Evolutionary conservation across 164 flowering plant species (phyloP).

Genomic region (Liriodendron chinense): DNA sequence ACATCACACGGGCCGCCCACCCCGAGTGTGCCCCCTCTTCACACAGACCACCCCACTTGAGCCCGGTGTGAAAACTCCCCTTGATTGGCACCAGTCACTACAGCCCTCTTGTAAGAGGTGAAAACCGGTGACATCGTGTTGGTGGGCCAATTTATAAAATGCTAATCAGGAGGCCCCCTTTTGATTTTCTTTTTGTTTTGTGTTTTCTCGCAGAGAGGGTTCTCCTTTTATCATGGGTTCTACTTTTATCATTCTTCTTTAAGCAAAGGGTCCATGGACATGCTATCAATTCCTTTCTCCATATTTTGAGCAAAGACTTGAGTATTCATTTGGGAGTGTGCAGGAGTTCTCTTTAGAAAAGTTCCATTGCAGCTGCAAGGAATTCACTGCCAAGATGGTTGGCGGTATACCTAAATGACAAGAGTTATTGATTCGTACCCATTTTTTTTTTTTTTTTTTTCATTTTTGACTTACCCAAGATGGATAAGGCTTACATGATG

Average conservation of each 20-base stretch:
- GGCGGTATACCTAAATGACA: slow-evolving; percentile 25
- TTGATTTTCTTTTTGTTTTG: neutral
- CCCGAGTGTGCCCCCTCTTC: too few relatives aligned
- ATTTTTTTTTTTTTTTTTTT: neutral
- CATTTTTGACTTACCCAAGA: neutral
- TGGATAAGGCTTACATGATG: neutral
- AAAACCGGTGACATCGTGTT: too few relatives aligned
- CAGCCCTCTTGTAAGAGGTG: too few relatives aligned
- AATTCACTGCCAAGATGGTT: slow-evolving; percentile 34
- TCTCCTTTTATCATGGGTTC: too few relatives aligned
- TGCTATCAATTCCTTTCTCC: neutral
- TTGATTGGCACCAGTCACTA: too few relatives aligned
- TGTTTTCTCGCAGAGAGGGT: neutral
- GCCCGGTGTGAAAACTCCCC: too few relatives aligned
- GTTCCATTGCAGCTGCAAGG: slow-evolving; percentile 38
- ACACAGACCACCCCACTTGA: too few relatives aligned
- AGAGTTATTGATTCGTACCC: slow-evolving; percentile 10
- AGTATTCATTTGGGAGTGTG: slow-evolving; percentile 31
- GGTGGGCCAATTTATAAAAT: too few relatives aligned
- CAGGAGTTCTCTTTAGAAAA: slow-evolving; percentile 79
- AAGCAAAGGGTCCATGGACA: neutral
- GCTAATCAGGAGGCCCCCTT: too few relatives aligned
- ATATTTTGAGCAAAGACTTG: slow-evolving; percentile 1
- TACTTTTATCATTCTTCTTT: neutral
- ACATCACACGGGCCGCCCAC: too few relatives aligned